Percentiles rank a stretch among this genome's conserved stretches.
Evolutionary conservation across 352 stramenopile species (phyloP).

Genomic region (Globisporangium ultimum): DNA sequence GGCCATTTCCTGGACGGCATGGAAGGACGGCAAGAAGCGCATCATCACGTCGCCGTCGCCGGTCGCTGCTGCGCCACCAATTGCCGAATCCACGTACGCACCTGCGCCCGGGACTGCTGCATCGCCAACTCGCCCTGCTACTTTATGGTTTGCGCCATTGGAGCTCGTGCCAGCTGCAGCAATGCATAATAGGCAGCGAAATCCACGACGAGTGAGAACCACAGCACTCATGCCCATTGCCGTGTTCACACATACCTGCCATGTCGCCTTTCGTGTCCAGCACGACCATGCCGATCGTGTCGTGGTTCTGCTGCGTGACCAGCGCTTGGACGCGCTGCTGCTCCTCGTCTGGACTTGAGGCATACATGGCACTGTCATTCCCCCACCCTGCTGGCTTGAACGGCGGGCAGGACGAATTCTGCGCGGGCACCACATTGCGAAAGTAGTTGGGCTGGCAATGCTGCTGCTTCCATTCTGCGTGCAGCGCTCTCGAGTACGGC

Average conservation of each 20-base stretch:
- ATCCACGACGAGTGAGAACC: background rate
- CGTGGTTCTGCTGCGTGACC: slow-evolving; percentile 74
- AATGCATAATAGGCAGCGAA: too few relatives aligned
- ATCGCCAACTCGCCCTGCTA: slow-evolving; percentile 87
- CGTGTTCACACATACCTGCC: slow-evolving; percentile 27
- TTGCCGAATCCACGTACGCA: slow-evolving; percentile 80
- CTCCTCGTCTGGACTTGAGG: background rate
- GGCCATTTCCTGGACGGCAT: slow-evolving; percentile 80
- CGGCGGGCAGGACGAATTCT: slow-evolving; percentile 75
- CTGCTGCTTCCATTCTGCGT: slow-evolving; percentile 50
- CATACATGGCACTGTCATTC: too few relatives aligned
- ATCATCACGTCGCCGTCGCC: slow-evolving; percentile 92
- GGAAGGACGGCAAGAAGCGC: slow-evolving; percentile 86
- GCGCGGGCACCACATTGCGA: slow-evolving; percentile 65
- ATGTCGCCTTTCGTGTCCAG: slow-evolving; percentile 60
- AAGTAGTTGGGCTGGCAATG: slow-evolving; percentile 91
- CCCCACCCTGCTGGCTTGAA: slow-evolving; percentile 45
- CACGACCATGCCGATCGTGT: slow-evolving; percentile 90
- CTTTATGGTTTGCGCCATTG: slow-evolving; percentile 89
- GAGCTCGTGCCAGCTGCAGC: slow-evolving; percentile 79
- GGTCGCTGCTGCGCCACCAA: slow-evolving; percentile 82
- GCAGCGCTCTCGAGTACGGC: slow-evolving; percentile 45
- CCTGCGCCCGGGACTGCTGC: slow-evolving; percentile 78
- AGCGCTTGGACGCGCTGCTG: slow-evolving; percentile 17
- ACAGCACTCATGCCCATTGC: too few relatives aligned